phyloP scores from a whole-genome alignment of 306 rosid species.

The Carpinus viminea region DNA sequence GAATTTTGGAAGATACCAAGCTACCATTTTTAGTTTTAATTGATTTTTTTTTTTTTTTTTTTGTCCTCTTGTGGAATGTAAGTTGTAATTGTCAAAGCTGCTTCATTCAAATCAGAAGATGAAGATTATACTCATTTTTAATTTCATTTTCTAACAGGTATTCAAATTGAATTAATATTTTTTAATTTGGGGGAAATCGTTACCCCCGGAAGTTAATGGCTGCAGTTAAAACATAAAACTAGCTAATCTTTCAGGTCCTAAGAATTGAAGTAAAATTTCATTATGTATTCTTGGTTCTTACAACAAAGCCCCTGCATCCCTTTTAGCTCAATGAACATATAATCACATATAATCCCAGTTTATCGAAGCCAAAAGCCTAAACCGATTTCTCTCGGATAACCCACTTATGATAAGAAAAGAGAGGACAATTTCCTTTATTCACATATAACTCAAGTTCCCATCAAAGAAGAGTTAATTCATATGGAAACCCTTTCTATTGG shows the following conservation, averaged over 20 bases:
- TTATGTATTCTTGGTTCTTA: background rate
- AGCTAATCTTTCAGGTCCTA: background rate
- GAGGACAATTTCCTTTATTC: too few species aligned
- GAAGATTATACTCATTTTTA: slow-evolving; percentile 14
- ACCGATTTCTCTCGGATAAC: too few species aligned
- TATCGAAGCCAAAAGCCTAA: too few species aligned
- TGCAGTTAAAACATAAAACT: background rate
- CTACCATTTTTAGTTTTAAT: slow-evolving; percentile 56
- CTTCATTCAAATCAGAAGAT: slow-evolving; percentile 36
- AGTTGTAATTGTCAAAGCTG: slow-evolving; percentile 48
- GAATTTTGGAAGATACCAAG: slow-evolving; percentile 38
- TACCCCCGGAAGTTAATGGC: background rate
- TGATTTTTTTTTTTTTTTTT: slow-evolving; percentile 31
- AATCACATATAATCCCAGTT: too few species aligned
- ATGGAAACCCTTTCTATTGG: too few species aligned
- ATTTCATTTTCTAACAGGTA: background rate
- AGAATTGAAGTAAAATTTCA: background rate
- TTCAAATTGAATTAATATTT: background rate
- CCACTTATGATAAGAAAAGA: too few species aligned
- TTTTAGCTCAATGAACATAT: too few species aligned
- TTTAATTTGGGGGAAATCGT: background rate
- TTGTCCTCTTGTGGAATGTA: slow-evolving; percentile 49
- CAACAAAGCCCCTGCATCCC: too few species aligned
- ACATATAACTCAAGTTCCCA: too few species aligned
- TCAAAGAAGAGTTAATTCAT: too few species aligned